A percentile compares a stretch with the other conserved stretches of the same genome.
phyloP scores from a whole-genome alignment of 1,284 basidiomycete genomes.

The Abortiporus biennis region DNA sequence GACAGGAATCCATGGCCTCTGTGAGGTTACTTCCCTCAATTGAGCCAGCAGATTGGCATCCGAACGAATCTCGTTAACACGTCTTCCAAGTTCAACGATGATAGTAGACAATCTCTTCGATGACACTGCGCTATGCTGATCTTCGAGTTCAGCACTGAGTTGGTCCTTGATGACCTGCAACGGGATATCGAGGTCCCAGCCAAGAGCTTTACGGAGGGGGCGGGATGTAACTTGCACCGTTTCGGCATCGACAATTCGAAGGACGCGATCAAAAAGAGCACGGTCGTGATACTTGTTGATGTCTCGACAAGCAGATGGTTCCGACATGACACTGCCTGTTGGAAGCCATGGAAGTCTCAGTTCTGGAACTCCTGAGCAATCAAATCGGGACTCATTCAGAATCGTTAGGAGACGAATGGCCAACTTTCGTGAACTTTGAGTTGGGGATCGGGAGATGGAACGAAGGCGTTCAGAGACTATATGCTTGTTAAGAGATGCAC shows the following conservation, averaged over 20 bases:
- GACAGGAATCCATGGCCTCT: constrained; percentile 9
- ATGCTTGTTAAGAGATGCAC: constrained; percentile 3
- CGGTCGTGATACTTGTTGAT: background rate
- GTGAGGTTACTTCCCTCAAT: background rate
- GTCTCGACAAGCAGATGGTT: constrained; percentile 10
- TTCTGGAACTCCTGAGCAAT: constrained; percentile 4
- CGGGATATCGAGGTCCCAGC: constrained; percentile 11
- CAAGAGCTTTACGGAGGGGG: constrained; percentile 8
- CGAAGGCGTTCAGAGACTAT: constrained; percentile 8
- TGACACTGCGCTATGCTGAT: background rate
- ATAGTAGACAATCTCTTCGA: constrained; percentile 6
- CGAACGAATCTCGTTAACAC: constrained; percentile 5
- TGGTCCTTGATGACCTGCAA: constrained; percentile 10
- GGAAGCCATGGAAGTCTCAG: constrained; percentile 9
- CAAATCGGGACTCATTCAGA: constrained; percentile 4
- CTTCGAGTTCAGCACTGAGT: constrained; percentile 5
- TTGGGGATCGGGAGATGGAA: background rate
- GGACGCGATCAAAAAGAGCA: constrained; percentile 12
- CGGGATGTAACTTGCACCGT: background rate
- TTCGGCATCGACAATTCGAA: constrained; percentile 6
- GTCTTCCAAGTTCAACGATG: constrained; percentile 11
- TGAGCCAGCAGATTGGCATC: background rate
- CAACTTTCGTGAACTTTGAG: no score
- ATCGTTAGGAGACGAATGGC: constrained; percentile 4
- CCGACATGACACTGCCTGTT: constrained; percentile 5